These are phyloP conservation scores for Phytophthora pistaciae DNA, from an alignment of 352 stramenopile genomes.

Conservation along the genomic window DNA sequence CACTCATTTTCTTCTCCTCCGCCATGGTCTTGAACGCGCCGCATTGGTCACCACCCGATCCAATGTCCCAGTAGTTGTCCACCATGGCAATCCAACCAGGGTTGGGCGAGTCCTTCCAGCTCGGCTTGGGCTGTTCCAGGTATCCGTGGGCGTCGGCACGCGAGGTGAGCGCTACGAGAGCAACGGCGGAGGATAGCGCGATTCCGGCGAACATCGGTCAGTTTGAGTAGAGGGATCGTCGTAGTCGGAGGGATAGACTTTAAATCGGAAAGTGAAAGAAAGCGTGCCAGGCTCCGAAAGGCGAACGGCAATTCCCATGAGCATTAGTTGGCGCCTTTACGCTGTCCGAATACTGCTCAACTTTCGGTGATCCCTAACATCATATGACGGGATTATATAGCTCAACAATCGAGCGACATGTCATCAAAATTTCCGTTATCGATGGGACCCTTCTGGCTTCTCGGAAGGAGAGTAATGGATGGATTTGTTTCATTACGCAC, in stretches of 20 bases:
- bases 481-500: too few relatives aligned
- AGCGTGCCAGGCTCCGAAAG: neutral
- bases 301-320: neutral
- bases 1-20: constrained; percentile 23
- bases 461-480: too few relatives aligned
- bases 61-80: constrained; percentile 36
- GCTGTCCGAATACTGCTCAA: neutral
- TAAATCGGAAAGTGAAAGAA: constrained; percentile 20
- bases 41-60: constrained; percentile 25
- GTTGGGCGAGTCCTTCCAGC: constrained; percentile 16
- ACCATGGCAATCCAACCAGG: constrained; percentile 12
- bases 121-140: constrained; percentile 23
- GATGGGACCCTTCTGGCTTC: too few relatives aligned
- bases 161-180: constrained; percentile 2
- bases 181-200: constrained; percentile 9
- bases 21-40: constrained; percentile 30
- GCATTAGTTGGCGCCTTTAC: neutral
- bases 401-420: too few relatives aligned
- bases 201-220: constrained; percentile 15
- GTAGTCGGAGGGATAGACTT: neutral
- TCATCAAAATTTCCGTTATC: too few relatives aligned
- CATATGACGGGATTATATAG: too few relatives aligned
- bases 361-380: too few relatives aligned
- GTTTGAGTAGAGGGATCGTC: too few relatives aligned
- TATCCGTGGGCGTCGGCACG: constrained; percentile 23